Evolutionary conservation across 768 basidiomycete species (phyloP).

Genomic region (Crepidotus variabilis): DNA sequence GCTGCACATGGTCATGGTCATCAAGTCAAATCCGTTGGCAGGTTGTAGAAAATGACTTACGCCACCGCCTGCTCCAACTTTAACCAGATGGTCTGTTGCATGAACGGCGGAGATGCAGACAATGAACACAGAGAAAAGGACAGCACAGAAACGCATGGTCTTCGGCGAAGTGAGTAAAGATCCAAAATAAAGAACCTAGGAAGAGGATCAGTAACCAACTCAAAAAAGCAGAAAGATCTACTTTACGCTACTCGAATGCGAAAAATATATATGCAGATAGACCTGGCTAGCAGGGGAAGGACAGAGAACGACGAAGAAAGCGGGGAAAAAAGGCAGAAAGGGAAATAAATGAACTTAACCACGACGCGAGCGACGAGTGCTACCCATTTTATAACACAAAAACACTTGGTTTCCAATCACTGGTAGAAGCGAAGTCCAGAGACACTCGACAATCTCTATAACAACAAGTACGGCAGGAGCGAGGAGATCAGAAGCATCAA

Average conservation of each 20-base stretch:
- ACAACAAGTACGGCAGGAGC: not conserved
- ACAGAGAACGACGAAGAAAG: too few relatives aligned
- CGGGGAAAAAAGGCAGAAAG: not conserved
- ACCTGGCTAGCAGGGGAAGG: not conserved
- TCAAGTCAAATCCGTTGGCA: not conserved
- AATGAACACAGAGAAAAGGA: conserved; percentile 34
- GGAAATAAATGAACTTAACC: not conserved
- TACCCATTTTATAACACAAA: not conserved
- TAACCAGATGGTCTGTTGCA: conserved; percentile 32
- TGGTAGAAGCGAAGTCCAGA: not conserved
- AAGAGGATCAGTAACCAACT: not conserved
- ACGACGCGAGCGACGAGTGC: not conserved
- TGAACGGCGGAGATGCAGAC: conserved; percentile 31
- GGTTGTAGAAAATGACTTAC: not conserved
- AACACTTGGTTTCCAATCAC: too few relatives aligned
- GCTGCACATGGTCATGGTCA: conserved; percentile 20
- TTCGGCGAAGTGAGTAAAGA: too few relatives aligned
- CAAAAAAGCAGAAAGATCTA: not conserved
- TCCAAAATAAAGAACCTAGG: too few relatives aligned
- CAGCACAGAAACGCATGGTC: conserved; percentile 22
- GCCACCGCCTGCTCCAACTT: conserved; percentile 37
- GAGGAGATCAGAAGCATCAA: not conserved
- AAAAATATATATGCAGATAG: not conserved
- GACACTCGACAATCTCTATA: not conserved
- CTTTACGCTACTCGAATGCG: not conserved